phyloP scores from a whole-genome alignment of 2,329 filamentous ascomycete species.

The Aspergillus calidoustus region DNA sequence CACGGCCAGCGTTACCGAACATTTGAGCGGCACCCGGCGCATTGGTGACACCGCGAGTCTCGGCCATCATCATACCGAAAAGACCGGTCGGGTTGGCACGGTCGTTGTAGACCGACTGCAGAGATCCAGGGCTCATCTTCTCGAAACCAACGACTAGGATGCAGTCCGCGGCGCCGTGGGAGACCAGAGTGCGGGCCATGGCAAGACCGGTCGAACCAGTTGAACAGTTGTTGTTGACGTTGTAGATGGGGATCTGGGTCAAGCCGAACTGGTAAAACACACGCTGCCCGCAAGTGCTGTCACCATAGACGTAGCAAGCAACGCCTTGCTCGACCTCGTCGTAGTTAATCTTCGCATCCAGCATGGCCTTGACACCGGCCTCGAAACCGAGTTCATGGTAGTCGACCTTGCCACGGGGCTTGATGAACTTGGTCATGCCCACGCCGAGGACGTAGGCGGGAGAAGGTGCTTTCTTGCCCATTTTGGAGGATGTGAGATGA shows the following conservation, averaged over 20 bases:
- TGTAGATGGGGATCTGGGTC: conserved; percentile 94
- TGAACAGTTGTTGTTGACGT: conserved; percentile 98
- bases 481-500: conserved; percentile 35
- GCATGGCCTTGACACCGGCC: conserved; percentile 84
- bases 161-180: conserved; percentile 81
- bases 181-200: conserved; percentile 80
- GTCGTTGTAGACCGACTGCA: conserved; percentile 85
- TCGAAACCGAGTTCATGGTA: conserved; percentile 95
- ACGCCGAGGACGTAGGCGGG: conserved; percentile 90
- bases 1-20: conserved; percentile 90
- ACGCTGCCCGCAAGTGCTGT: conserved; percentile 91
- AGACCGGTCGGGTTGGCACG: conserved; percentile 78
- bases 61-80: conserved; percentile 76
- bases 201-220: conserved; percentile 91
- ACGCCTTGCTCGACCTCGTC: conserved; percentile 94
- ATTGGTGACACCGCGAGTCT: conserved; percentile 78
- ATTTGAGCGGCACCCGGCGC: conserved; percentile 87
- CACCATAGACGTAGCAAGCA: conserved; percentile 98
- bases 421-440: conserved; percentile 99
- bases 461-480: conserved; percentile 56
- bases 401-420: conserved; percentile 90
- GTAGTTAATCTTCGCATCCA: conserved; percentile 81
- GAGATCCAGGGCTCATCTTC: conserved; percentile 94
- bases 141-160: conserved; percentile 93
- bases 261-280: conserved; percentile 99